Percentiles rank a stretch among this genome's conserved stretches.
Conservation (phyloP, 2,329 filamentous ascomycete genomes). For the Pyricularia sp. region DNA sequence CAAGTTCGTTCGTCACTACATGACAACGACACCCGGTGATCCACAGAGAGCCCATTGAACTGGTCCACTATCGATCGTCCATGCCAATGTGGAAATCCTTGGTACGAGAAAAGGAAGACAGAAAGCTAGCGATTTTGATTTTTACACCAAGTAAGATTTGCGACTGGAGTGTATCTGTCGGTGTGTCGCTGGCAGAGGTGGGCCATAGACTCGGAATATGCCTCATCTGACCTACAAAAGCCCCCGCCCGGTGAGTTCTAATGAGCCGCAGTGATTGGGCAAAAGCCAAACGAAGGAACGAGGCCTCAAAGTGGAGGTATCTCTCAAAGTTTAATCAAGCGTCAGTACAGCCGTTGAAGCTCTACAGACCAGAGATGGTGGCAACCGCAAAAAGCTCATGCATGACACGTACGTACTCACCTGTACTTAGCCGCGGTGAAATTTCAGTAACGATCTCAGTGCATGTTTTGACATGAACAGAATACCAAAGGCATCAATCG, state of each 20-base stretch:
- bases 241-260: background rate
- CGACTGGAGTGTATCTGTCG: background rate
- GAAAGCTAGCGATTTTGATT: background rate
- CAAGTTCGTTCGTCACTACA: background rate
- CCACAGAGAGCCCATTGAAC: background rate
- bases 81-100: background rate
- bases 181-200: background rate
- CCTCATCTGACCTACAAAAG: background rate
- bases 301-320: background rate
- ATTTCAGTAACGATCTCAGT: background rate
- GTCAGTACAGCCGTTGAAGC: background rate
- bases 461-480: too few relatives aligned
- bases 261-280: background rate
- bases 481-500: too few relatives aligned
- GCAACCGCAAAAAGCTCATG: background rate
- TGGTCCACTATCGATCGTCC: background rate
- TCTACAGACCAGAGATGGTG: background rate
- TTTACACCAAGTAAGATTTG: background rate
- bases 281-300: background rate
- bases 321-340: background rate
- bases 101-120: background rate
- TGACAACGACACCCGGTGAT: background rate
- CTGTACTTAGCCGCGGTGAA: background rate
- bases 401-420: background rate
- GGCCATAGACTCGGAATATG: background rate